Conservation (phyloP, 306 rosid genomes). For the Erythrophleum fordii region DNA sequence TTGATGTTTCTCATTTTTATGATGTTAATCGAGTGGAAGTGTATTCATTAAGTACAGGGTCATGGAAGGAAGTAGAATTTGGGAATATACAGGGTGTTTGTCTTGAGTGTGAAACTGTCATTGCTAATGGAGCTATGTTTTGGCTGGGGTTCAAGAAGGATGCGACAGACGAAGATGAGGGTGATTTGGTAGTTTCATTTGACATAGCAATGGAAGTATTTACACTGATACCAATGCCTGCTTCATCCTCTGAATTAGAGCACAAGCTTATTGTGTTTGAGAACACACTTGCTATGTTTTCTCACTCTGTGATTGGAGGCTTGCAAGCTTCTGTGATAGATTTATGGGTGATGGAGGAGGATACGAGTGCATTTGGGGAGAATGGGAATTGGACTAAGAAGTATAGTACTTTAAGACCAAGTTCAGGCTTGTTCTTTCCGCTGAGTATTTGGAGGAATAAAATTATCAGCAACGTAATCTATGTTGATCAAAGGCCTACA, state of each 20-base stretch:
- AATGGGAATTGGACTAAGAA: not conserved
- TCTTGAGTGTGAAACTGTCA: not conserved
- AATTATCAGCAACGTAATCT: not conserved
- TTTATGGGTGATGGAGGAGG: not conserved
- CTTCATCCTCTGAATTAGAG: too few relatives aligned
- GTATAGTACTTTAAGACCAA: too few relatives aligned
- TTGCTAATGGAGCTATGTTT: constrained; percentile 1
- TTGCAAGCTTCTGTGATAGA: not conserved
- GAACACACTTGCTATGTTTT: not conserved
- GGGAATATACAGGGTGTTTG: not conserved
- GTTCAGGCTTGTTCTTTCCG: not conserved
- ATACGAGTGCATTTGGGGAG: not conserved
- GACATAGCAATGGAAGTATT: not conserved
- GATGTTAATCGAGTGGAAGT: not conserved
- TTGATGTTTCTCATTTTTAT: too few relatives aligned
- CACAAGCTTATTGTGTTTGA: not conserved
- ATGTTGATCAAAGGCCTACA: not conserved
- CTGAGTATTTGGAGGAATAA: not conserved
- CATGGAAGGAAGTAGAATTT: not conserved
- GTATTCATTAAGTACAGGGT: not conserved
- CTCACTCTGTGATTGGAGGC: not conserved
- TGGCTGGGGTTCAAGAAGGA: not conserved
- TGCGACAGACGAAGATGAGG: too few relatives aligned
- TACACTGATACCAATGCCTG: not conserved
- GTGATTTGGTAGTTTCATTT: not conserved